Base-by-base conservation (phyloP, 2,329 filamentous ascomycete species). In the Byssothecium circinans region DNA sequence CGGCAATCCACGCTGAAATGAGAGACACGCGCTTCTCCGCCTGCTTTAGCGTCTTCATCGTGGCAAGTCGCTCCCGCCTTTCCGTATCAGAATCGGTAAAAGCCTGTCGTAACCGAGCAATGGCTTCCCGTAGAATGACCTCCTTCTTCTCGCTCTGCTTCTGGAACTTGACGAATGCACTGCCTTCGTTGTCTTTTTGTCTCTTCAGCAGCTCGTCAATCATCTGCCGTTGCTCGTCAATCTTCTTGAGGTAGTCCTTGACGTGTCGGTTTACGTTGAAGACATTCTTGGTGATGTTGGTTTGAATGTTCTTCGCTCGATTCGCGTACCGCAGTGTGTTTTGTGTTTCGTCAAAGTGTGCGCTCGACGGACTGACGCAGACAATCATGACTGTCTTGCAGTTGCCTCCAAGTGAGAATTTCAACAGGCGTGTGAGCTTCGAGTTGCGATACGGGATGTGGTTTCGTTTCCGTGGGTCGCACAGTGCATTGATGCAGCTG, bases 301-400 rank as follows among this genome's bases (percentile, higher is more conserved):
- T 99, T 75, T 97, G 95, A 67, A 99, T 99, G 65, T 99, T 99
- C 82, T 99, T 99, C 49, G 94, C 94, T 58, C 94, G 83, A 72
- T 99, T 97, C 41, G 94, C 94, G 65, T 99, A 99, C 61, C 95
- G 88, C 15, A 99, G 79, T 0, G 94, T 99, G 71, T 99, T 99
- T 64, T 99, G 94, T 0, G 92, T 96, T 74, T 99, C 94, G 70
- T 99, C 94, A 61, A 94, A 99, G 73, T 99, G 94, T 4, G 89
- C 88, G 64, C 94, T 97, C 1, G 91, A 96, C 1, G 94, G 94
- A 60, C 91, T 96, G 44, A 99, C 89, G 64, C 94, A 99, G 20
- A 99, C 94, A 70, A 99, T 97, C 94, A 99, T 99, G 69, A 99
- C 94, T 0, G 94, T 99, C 74, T 91, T 95, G 80, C 94, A 99